A percentile compares a stretch with the other conserved stretches of the same genome.
phyloP scores from a whole-genome alignment of 176 grass and related monocot species.

The Carex myosuroides region DNA sequence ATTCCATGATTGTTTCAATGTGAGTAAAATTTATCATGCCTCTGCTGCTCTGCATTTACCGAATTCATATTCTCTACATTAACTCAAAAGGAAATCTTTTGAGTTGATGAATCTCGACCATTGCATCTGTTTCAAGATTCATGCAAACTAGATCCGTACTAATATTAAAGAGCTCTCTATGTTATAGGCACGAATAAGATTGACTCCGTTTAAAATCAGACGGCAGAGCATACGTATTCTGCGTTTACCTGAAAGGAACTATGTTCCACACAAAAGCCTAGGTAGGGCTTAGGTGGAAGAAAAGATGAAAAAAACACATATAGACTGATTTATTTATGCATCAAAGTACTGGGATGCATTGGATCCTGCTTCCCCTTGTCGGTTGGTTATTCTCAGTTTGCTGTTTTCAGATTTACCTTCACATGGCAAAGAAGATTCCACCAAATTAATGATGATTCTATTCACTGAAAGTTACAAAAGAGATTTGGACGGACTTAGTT shows the following conservation, averaged over 20 bases:
- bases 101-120: too few relatives aligned
- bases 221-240: too few relatives aligned
- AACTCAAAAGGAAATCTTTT: too few relatives aligned
- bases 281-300: neutral
- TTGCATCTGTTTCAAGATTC: too few relatives aligned
- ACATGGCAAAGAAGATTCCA: conserved; percentile 18
- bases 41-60: neutral
- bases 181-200: too few relatives aligned
- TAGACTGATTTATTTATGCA: neutral
- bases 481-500: neutral
- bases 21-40: neutral
- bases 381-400: conserved; percentile 15
- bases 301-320: neutral
- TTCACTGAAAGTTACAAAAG: neutral
- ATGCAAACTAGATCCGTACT: too few relatives aligned
- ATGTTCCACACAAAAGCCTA: neutral
- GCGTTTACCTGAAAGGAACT: neutral
- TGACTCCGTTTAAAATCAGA: too few relatives aligned
- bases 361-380: conserved; percentile 17
- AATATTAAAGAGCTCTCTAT: too few relatives aligned
- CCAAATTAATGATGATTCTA: conserved; percentile 1
- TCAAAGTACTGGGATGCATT: conserved; percentile 14
- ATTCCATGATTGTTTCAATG: neutral
- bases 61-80: too few relatives aligned
- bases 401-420: conserved; percentile 9